Base-by-base conservation (phyloP, 116 monocot species). In the Phalaenopsis hybrid region DNA sequence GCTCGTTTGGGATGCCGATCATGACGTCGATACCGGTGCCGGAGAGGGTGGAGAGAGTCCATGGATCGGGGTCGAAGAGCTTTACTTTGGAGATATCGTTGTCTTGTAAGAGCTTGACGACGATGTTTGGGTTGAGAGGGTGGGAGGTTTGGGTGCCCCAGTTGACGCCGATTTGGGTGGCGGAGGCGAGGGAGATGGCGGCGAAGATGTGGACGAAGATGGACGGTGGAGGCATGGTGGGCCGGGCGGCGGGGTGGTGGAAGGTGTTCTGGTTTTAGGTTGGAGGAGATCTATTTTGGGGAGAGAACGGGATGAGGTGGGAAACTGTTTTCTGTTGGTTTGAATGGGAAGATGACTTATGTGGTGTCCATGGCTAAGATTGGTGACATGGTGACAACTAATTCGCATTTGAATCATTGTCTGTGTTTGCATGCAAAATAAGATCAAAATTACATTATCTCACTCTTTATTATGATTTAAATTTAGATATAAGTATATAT, bases 111-210 rank as follows among this genome's bases (percentile, higher is more conserved):
- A 92, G 85, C 21, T 51, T 70, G 3, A 89, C 85, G 12, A 89
- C 81, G 20, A 76, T 85, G 57, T 34, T 5, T 12, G 92, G 87
- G 48, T 69, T 43, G 16, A 92, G 45, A 7, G 82, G 92, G 77
- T 92, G 89, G 20, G 92, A 87, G 75, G 79, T 79, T 77, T 84
- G 67, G 34, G 73, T 89, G 8, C 92, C 92, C 89, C 89, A 92
- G 78, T 92, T 92, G 4, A 92, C 84, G 11, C 91, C 87, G 59
- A 85, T 70, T 80, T 33, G 28, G 33, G 25, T 18, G 1, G 48
- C 16, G 57, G 70, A 20, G 43, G 44, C 43, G 33, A 18, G 17
- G 1, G 7, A 21, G 12, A 81, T 17, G 9, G 20, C 10, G 20
- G 20, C 52, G 43, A 59, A 69, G 77, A n/a, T 49, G 78, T 5